Evolutionary conservation across 2,329 filamentous ascomycete species (phyloP), one percentile per base, ranked within the genome.

Genomic region (Podosphaera fusca): DNA sequence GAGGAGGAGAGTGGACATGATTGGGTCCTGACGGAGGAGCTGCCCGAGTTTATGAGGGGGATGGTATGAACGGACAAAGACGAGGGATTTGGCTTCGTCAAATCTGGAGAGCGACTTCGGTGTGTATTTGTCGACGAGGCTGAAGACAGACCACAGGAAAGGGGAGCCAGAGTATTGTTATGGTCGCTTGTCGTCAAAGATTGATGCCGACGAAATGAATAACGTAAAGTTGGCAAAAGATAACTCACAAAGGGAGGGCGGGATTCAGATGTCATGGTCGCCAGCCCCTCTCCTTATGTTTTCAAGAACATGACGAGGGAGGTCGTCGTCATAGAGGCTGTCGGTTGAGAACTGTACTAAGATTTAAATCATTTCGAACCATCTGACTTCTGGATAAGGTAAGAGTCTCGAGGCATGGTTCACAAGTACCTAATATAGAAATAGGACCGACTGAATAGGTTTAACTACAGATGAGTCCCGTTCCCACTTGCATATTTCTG

Each of bases 181-280:
- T 21, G 12, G 21, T 34, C 9, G 14, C 6, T 30, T 30, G 59
- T 56, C 29, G 68, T 64, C 8, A 69, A 68, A 30, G 61, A 59
- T 31, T 63, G 60, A 46, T 68, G 68, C 58, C 71, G 71, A 55
- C 71, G 71, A 47, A 69, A 69, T 60, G 73, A 70, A 49, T 76
- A 69, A 51, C 67, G 69, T 61, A 79, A 68, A 64, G 69, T 74
- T 9, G 76, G 75, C 30, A 79, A 70, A 33, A 80, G 69, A 63
- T 74, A 80, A 60, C 65, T 70, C 9, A 76, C 71, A 62, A 79
- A 78, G 34, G 59, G 60, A 38, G 62, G 62, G 30, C 61, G 61
- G 34, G 49, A 31, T 33, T 62, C 59, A 30, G 59, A 57, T 49
- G 61, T 55, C 63, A 64, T 64, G 50, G 12, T 50, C 47, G 29